Conservation (phyloP, 768 basidiomycete species). For the Tubosaeta sp. region DNA sequence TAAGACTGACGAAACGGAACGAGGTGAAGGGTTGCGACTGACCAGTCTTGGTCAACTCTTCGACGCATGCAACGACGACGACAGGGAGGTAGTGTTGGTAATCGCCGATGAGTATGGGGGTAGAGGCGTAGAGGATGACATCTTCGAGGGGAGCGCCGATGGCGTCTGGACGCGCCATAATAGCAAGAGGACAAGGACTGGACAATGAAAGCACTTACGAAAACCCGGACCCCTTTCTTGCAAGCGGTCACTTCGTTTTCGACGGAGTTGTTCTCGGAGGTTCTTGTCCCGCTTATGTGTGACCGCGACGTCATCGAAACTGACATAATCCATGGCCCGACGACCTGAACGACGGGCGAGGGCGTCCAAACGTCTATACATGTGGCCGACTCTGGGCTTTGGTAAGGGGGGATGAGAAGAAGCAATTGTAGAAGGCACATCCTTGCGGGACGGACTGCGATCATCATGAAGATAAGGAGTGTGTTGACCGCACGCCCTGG, state of each 20-base stretch:
- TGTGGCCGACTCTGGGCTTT: conserved; percentile 13
- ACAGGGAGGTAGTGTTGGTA: conserved; percentile 36
- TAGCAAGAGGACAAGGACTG: neutral
- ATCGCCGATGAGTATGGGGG: conserved; percentile 33
- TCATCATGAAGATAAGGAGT: conserved; percentile 8
- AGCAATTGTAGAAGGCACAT: neutral
- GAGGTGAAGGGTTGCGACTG: neutral
- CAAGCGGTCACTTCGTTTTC: conserved; percentile 14
- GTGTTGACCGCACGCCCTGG: conserved; percentile 26
- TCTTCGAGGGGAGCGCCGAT: conserved; percentile 36
- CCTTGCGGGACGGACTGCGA: conserved; percentile 4
- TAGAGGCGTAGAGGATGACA: conserved; percentile 30
- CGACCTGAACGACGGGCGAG: conserved; percentile 18
- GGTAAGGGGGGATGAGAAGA: conserved; percentile 13
- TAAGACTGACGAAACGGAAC: neutral
- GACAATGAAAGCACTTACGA: conserved; percentile 17
- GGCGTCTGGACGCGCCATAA: conserved; percentile 24
- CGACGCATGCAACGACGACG: conserved; percentile 39
- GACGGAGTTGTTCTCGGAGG: conserved; percentile 22
- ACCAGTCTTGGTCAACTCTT: conserved; percentile 47
- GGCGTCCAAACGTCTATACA: conserved; percentile 26
- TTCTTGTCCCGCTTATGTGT: conserved; percentile 17
- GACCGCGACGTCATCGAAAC: conserved; percentile 19
- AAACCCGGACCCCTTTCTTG: conserved; percentile 23
- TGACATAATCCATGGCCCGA: conserved; percentile 28